Evolutionary conservation across 257 asterid species (phyloP).

Genomic region (Nicotiana otophora): DNA sequence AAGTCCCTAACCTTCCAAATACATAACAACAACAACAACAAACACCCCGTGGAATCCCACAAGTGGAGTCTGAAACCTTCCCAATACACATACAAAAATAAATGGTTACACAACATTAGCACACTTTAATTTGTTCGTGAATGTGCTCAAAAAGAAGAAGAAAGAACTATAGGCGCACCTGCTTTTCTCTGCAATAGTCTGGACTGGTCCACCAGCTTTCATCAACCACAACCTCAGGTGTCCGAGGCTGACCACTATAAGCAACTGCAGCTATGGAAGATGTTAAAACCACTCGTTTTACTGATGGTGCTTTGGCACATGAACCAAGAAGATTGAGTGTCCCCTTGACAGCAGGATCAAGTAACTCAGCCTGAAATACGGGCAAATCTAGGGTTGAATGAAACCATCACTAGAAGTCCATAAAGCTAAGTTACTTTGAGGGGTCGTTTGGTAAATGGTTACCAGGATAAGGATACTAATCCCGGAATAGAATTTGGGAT

Average conservation of each 20-base stretch:
- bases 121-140: not conserved
- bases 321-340: conserved; percentile 71
- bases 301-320: conserved; percentile 56
- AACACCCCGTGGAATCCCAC: too few species aligned
- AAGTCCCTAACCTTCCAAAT: not conserved
- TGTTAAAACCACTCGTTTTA: conserved; percentile 65
- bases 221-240: conserved; percentile 63
- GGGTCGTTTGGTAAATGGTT: too few species aligned
- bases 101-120: not conserved
- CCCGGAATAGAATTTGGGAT: too few species aligned
- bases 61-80: not conserved
- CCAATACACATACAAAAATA: not conserved
- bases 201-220: conserved; percentile 70
- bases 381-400: not conserved
- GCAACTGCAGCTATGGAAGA: conserved; percentile 77
- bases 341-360: conserved; percentile 79
- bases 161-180: conserved; percentile 20
- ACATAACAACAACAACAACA: not conserved
- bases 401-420: not conserved
- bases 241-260: conserved; percentile 47
- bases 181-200: conserved; percentile 43
- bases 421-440: too few species aligned
- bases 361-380: conserved; percentile 54
- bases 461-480: too few species aligned
- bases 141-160: not conserved